phyloP scores from a whole-genome alignment of 495 filamentous ascomycete species.

The Neohortaea acidophila region DNA sequence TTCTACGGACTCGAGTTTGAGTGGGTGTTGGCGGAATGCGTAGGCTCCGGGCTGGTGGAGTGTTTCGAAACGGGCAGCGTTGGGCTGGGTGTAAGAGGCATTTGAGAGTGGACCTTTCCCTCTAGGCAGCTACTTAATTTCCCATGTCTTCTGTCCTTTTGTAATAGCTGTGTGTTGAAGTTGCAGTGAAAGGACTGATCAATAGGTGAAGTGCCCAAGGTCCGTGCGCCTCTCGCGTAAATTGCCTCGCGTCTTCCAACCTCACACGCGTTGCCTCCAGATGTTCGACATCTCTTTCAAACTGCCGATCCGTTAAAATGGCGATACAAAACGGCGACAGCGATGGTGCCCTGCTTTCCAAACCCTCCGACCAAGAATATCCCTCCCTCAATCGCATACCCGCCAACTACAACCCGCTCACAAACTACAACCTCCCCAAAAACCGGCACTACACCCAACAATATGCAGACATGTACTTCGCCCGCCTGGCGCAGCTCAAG shows the following conservation, averaged over 20 bases:
- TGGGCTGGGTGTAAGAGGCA: slow-evolving; percentile 50
- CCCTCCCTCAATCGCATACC: slow-evolving; percentile 8
- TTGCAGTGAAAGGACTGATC: background rate
- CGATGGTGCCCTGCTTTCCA: slow-evolving; percentile 3
- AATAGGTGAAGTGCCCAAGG: background rate
- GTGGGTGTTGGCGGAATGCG: slow-evolving; percentile 63
- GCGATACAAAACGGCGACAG: background rate
- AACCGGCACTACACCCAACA: slow-evolving; percentile 80
- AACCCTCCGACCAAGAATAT: background rate
- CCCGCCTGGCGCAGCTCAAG: slow-evolving; percentile 77
- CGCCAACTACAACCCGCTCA: slow-evolving; percentile 60
- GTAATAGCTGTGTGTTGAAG: background rate
- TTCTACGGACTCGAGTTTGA: slow-evolving; percentile 63
- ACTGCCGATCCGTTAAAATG: background rate
- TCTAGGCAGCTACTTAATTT: too few relatives aligned
- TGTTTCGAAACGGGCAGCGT: slow-evolving; percentile 75
- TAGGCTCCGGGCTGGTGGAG: slow-evolving; percentile 67
- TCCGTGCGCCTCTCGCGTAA: background rate
- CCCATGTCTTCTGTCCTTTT: too few relatives aligned
- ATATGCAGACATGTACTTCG: slow-evolving; percentile 93
- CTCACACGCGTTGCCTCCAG: background rate
- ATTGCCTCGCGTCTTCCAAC: background rate
- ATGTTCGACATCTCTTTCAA: too few relatives aligned
- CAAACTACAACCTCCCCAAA: slow-evolving; percentile 55
- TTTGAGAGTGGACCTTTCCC: too few relatives aligned